Base-by-base conservation (phyloP, 805 yeast species). In the Kodamaea nitidulidarum region DNA sequence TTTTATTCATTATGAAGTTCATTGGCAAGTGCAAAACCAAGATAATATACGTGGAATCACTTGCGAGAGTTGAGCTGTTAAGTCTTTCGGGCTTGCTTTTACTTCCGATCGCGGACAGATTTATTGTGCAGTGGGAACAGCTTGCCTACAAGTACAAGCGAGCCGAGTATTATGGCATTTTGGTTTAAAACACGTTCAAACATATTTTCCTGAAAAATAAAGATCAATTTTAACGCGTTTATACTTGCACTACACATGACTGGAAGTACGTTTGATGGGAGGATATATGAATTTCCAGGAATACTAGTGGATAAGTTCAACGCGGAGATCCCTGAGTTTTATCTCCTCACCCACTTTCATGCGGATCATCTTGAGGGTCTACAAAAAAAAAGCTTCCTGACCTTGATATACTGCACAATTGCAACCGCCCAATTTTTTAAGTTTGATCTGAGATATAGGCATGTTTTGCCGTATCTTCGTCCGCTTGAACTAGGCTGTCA, bases 71-170 rank as follows among this genome's bases (percentile, higher is more conserved):
- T 7, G 67, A 71, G 39, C 63, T 67, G 2, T 68, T 93, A 38
- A 88, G 96, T 53, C 61, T 88, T 22, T 80, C 90, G 12, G 98
- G 98, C 0, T 55, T 61, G 35, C 56, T 93, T 14, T 55, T 91
- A 10, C 67, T 84, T 45, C 88, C 88, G 3, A 64, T 93, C 3
- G 70, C 81, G 3, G 84, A 88, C 55, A 67, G 90, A 15, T 84
- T 93, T 44, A 53, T 93, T 1, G 98, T 93, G 7, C 98, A 93
- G 58, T 93, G 98, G 98, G 76, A 76, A 18, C 67, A 70, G 18
- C 65, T 93, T 40, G 68, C 72, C 6, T 45, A 52, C 15, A 53
- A 58, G 39, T 80, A 79, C 51, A 67, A 68, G 14, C 60, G 86
- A 40, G 76, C 87, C 1, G 95, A 86, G 51, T 88, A 77, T 55